Base-by-base conservation (phyloP, 306 rosid species). In the Medicago ruthenica region DNA sequence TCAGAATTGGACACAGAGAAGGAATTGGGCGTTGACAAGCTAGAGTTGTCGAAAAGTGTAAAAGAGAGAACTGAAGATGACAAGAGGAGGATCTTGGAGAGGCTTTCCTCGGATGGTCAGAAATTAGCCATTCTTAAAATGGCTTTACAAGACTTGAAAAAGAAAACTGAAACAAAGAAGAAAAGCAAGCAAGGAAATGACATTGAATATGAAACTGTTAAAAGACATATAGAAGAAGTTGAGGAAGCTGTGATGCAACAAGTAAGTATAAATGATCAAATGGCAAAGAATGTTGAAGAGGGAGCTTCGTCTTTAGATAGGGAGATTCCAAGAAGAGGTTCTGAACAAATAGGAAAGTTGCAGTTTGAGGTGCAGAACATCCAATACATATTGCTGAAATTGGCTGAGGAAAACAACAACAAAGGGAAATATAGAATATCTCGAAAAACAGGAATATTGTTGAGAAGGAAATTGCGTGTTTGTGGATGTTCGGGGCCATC, bases 351-450 rank as follows among this genome's bases (percentile, higher is more conserved):
- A 24, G 96, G 96, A 78, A 51, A 86, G 81, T 66, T 95, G 87
- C 98, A 95, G 81, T 89, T 92, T 71, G 98, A 95, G 83, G 81
- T 95, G 77, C 95, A 95, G 83, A 95, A 85, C 85, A 90, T 95
- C 45, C 96, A 92, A 54, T 83, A 84, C 14, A 84, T 90, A 79
- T 54, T 95, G 86, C 83, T 87, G 61, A 92, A 95, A 82, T 44
- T 92, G 81, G 88, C 83, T 68, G 93, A 85, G 41, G 92, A 86
- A 17, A 83, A 80, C 73, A 90, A 78, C 67, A 79, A 54, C 71
- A 87, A 74, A 76, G 86, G 85, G 62, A 90, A 85, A 68, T 65
- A 39, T 82, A 86, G 75, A 72, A 84, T 88, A 59, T 78, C 89
- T 14, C 83, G 78, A 57, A 85, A 80, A 82, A 89, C 97, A 0